phyloP scores from a whole-genome alignment of 495 filamentous ascomycete genomes.

The Lepraria neglecta region DNA sequence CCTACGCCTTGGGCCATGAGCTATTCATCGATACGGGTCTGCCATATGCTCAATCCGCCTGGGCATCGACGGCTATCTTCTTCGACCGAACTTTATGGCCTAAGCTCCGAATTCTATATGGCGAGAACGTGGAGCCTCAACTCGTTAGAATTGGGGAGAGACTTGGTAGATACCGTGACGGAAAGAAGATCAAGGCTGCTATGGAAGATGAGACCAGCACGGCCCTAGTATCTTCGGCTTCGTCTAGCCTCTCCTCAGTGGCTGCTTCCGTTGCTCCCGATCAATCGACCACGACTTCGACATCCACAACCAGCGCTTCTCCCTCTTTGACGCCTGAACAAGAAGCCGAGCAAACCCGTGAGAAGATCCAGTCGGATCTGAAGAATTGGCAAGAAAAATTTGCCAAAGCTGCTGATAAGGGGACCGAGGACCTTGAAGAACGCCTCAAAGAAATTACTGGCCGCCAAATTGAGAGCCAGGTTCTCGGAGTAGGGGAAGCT shows the following conservation, averaged over 20 bases:
- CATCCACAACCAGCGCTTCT: slow-evolving; percentile 25
- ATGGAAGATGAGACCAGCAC: slow-evolving; percentile 42
- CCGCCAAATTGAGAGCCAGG: slow-evolving; percentile 59
- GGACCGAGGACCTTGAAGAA: slow-evolving; percentile 60
- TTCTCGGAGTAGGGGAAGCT: slow-evolving; percentile 58
- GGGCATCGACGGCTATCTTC: slow-evolving; percentile 60
- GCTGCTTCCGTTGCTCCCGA: slow-evolving; percentile 29
- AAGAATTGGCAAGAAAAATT: slow-evolving; percentile 80
- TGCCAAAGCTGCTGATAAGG: slow-evolving; percentile 71
- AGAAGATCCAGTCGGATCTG: slow-evolving; percentile 72
- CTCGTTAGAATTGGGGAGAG: slow-evolving; percentile 85
- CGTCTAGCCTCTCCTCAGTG: slow-evolving; percentile 30
- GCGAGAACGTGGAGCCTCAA: slow-evolving; percentile 90
- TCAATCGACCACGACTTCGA: slow-evolving; percentile 26
- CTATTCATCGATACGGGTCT: slow-evolving; percentile 64
- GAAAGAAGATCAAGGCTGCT: slow-evolving; percentile 52
- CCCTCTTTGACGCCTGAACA: slow-evolving; percentile 37
- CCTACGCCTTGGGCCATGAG: slow-evolving; percentile 58
- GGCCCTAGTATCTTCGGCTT: slow-evolving; percentile 18
- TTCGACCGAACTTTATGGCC: slow-evolving; percentile 72
- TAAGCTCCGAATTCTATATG: slow-evolving; percentile 68
- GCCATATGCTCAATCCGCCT: slow-evolving; percentile 64
- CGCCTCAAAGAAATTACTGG: slow-evolving; percentile 73
- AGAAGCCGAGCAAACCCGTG: slow-evolving; percentile 49
- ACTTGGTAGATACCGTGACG: slow-evolving; percentile 74